Conservation (phyloP, 192 early-diverging fungal species). For the Rhizophagus clarus region DNA sequence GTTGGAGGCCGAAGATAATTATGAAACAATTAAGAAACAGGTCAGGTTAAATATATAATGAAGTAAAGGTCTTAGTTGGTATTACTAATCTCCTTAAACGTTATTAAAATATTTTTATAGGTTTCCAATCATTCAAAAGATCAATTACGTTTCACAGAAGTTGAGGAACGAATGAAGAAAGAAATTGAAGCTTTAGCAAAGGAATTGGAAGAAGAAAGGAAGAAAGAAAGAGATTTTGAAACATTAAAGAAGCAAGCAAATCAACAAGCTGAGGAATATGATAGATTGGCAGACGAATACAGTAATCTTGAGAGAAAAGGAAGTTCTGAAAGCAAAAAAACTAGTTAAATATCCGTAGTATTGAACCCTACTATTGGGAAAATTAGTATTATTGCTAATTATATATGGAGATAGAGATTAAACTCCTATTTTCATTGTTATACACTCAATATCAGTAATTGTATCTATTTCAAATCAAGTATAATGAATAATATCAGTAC, state of each 20-base stretch:
- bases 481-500: not conserved
- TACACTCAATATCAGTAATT: not conserved
- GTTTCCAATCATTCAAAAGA: slow-evolving; percentile 44
- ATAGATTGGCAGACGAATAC: slow-evolving; percentile 44
- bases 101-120: slow-evolving; percentile 21
- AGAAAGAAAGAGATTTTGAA: slow-evolving; percentile 40
- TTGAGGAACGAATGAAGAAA: slow-evolving; percentile 39
- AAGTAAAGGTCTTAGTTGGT: not conserved
- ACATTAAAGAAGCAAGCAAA: slow-evolving; percentile 49
- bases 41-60: not conserved
- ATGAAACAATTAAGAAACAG: slow-evolving; percentile 46
- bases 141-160: slow-evolving; percentile 37
- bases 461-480: not conserved
- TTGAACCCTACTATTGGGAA: not conserved
- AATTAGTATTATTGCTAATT: not conserved
- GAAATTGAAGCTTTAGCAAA: slow-evolving; percentile 38
- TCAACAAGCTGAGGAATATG: slow-evolving; percentile 46
- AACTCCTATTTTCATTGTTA: too few species aligned
- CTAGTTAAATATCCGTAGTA: not conserved
- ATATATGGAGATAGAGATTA: not conserved
- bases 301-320: slow-evolving; percentile 37
- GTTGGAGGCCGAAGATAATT: slow-evolving; percentile 54
- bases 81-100: not conserved
- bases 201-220: slow-evolving; percentile 29
- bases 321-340: slow-evolving; percentile 38